These are phyloP conservation scores for Talaromyces pinophilus DNA, from an alignment of 2,329 filamentous ascomycete species.

Conservation along the genomic window DNA sequence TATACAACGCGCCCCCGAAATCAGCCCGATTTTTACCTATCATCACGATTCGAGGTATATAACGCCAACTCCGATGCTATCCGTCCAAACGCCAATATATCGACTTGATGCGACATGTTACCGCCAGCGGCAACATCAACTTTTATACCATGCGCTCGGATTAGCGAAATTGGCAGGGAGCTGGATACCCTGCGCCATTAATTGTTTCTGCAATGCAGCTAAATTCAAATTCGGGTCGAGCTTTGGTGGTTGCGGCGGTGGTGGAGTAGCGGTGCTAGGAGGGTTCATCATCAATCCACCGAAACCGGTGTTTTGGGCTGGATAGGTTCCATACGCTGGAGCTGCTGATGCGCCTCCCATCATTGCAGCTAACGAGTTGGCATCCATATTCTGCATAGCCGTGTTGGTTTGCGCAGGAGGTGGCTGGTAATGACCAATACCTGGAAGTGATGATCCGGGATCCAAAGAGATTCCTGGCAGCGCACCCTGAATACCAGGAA, in stretches of 20 bases:
- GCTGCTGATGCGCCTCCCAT: conserved; percentile 48
- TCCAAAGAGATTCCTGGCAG: conserved; percentile 51
- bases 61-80: conserved; percentile 19
- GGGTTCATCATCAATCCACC: conserved; percentile 44
- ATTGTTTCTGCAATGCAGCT: conserved; percentile 42
- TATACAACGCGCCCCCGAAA: neutral
- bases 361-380: conserved; percentile 44
- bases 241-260: conserved; percentile 28
- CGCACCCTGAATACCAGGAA: conserved; percentile 59
- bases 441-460: conserved; percentile 46
- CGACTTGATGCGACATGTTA: neutral
- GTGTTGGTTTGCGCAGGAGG: conserved; percentile 34
- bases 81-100: conserved; percentile 10
- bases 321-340: conserved; percentile 29
- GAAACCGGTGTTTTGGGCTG: conserved; percentile 37
- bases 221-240: conserved; percentile 43
- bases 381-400: conserved; percentile 53
- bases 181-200: conserved; percentile 38
- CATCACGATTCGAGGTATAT: conserved; percentile 7
- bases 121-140: conserved; percentile 33
- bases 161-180: conserved; percentile 40
- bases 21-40: neutral
- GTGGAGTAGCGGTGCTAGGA: conserved; percentile 52
- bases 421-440: conserved; percentile 50
- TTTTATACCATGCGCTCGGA: conserved; percentile 42